phyloP scores from a whole-genome alignment of 2,329 filamentous ascomycete genomes.

The Pestalotiopsis fici region DNA sequence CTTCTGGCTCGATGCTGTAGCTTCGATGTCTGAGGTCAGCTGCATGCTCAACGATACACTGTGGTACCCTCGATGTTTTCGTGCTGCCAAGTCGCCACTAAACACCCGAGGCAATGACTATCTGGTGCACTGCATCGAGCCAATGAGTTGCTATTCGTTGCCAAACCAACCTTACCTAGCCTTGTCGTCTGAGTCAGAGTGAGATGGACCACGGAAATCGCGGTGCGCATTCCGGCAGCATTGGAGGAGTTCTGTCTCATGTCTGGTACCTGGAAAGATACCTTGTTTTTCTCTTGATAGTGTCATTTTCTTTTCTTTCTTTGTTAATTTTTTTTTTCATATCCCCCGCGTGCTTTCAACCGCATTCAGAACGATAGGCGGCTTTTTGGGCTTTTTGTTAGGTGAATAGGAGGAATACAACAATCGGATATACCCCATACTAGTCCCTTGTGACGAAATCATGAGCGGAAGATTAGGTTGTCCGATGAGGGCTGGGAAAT shows the following conservation, averaged over 20 bases:
- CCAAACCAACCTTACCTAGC: conserved; percentile 3
- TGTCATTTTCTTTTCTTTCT: background rate
- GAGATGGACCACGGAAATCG: conserved; percentile 10
- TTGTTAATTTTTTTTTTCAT: background rate
- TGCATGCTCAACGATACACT: too few species aligned
- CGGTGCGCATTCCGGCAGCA: conserved; percentile 21
- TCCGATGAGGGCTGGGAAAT: background rate
- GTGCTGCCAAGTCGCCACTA: too few species aligned
- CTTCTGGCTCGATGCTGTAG: background rate
- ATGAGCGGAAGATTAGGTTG: background rate
- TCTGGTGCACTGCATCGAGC: too few species aligned
- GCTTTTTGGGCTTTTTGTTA: background rate
- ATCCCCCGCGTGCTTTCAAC: background rate
- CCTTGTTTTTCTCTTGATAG: background rate
- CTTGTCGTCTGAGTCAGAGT: conserved; percentile 2
- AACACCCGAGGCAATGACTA: too few species aligned
- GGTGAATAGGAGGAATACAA: background rate
- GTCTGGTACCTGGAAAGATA: background rate
- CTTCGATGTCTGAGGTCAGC: background rate
- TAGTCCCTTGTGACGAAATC: background rate
- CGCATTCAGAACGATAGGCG: background rate
- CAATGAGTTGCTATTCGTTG: background rate
- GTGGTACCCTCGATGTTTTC: too few species aligned
- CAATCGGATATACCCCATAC: background rate
- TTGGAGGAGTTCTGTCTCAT: conserved; percentile 25